Evolutionary conservation across 768 basidiomycete genomes (phyloP), one percentile per base, ranked within the genome.

Genomic region (Lactifluus rugatus): DNA sequence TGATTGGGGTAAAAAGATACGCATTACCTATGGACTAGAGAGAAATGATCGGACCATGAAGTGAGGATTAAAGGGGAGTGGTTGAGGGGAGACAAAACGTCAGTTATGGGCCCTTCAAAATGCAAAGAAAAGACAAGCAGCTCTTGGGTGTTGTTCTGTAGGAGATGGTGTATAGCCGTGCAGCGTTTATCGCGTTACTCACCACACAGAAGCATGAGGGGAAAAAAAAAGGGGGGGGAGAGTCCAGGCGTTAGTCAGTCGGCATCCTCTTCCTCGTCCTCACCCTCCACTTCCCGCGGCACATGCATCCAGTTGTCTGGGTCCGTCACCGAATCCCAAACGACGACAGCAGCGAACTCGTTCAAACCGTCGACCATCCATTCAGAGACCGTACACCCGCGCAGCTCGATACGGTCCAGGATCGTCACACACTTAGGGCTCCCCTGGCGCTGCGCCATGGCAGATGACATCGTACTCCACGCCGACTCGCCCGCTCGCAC

Each of bases 381-480:
- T 26, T 60, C 59, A 2, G 54, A 19, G 17, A 60, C 59, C 2
- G 54, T 60, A 19, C 59, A 60, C 37, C 21, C 36, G 31, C 59
- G 59, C 28, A 60, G n/a, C 49, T 60, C 59, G 26, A 60, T 19
- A 5, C 59, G 54, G 13, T 60, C 59, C 9, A 60, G 23, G 23
- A 60, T 60, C 44, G 59, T 60, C 48, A 60, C 54, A 49, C 49
- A 60, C 5, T 42, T 48, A 0, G 54, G 59, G 37, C 59, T 60
- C 54, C 41, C 54, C 28, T 60, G 59, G 1, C 59, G 54, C 31
- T 32, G n/a, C 14, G 36, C n/a, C 42, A 60, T 50, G 21, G 49
- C 37, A 16, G 14, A 11, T 11, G 44, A 32, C 17, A 60, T 2
- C 26, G 54, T 52, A 10, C 3, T 16, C 59, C 59, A 60, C 4